Base-by-base conservation (phyloP, 257 asterid genomes). In the Thymus quinquecostatus region DNA sequence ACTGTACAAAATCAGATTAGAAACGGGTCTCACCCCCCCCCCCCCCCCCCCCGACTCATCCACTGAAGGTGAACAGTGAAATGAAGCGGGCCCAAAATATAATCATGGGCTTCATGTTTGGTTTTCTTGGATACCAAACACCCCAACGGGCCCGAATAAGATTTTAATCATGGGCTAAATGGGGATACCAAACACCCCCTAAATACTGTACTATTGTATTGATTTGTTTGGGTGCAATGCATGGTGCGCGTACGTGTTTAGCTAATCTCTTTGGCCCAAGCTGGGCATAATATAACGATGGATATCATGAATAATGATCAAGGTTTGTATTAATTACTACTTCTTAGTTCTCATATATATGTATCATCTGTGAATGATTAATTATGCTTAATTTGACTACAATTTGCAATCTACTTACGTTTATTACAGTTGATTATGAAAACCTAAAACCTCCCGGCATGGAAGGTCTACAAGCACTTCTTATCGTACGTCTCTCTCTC, bases 191-290 rank as follows among this genome's bases (percentile, higher is more conserved):
- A 21, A 21, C 21, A 21, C 21, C 21, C 21, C 21, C 21, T 21
- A 13, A 53, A 53, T 51, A 51, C 0, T 2, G 13, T 1, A 21
- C 21, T 21, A 21, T 21, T 73, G 13, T 48, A 68, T 75, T 78
- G 34, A 82, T 68, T 6, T 55, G 34, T 53, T 64, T 63, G 10
- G 40, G 40, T 58, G 21, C 21, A 21, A 21, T 21, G 21, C 21
- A 21, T 21, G 21, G 21, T 21, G 21, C 21, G 21, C 65, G 40
- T 30, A 41, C 66, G 47, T 66, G 27, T 84, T 75, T 83, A 88
- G 97, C 74, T 91, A 66, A 84, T 87, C 43, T 73, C 96, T 14
- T 75, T 88, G 87, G 92, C 83, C 7, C 97, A 91, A 84, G 86
- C 91, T 64, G 97, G 97, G 47, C 86, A 77, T 80, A 68, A 79